These are phyloP conservation scores for Limnomonas spitsbergensis DNA, from an alignment of 139 green algal species.

Conservation along the genomic window DNA sequence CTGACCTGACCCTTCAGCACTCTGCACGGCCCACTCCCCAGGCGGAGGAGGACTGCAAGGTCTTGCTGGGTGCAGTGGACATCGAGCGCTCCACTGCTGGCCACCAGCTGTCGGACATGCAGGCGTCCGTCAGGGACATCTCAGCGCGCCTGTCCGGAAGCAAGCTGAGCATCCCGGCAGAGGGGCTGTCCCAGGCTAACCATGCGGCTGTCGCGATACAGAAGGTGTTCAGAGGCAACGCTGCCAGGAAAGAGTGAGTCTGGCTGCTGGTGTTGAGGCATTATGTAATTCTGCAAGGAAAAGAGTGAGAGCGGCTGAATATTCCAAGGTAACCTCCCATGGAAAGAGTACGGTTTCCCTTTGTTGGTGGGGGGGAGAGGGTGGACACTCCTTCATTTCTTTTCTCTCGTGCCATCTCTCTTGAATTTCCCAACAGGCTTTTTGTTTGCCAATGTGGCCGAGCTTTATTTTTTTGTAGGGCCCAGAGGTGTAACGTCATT, in stretches of 20 bases:
- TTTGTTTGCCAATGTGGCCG: no score
- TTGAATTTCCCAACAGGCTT: no score
- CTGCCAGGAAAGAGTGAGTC: conserved; percentile 37
- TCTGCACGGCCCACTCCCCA: background rate
- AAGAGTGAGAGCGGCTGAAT: conserved; percentile 1
- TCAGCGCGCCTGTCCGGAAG: background rate
- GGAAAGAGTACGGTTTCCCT: no score
- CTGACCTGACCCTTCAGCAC: background rate
- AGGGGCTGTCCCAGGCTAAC: conserved; percentile 24
- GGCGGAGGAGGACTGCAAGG: conserved; percentile 47
- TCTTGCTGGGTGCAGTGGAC: conserved; percentile 37
- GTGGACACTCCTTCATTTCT: no score
- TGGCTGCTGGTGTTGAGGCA: background rate
- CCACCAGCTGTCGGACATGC: conserved; percentile 6
- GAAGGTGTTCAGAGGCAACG: conserved; percentile 28
- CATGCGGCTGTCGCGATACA: conserved; percentile 36
- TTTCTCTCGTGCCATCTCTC: no score
- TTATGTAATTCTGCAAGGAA: no score
- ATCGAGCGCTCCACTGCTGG: conserved; percentile 9
- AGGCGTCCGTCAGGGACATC: background rate
- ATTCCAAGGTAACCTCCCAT: no score
- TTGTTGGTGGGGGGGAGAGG: no score
- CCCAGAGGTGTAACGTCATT: no score
- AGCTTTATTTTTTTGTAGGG: no score
- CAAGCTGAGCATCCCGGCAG: conserved; percentile 24